A percentile compares a stretch with the other conserved stretches of the same genome.
phyloP scores from a whole-genome alignment of 163 green algal genomes.

The Botryococcus braunii region DNA sequence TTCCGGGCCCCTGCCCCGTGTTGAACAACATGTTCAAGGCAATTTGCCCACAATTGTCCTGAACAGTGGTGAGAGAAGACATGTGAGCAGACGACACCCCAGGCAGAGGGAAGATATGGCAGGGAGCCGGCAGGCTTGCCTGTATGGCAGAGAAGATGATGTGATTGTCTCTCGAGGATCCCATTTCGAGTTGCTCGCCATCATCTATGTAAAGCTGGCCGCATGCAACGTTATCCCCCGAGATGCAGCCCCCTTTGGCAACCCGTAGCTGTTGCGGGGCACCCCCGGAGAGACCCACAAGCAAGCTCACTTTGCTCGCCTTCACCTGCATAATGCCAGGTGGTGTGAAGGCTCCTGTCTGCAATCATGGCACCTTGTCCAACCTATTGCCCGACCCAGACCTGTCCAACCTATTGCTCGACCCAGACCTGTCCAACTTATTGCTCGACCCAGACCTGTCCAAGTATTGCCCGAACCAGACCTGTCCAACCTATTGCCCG shows the following conservation, averaged over 20 bases:
- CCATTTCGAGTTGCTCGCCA: constrained; percentile 6
- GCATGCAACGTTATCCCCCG: background rate
- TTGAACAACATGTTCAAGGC: too few relatives aligned
- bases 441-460: too few relatives aligned
- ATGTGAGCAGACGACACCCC: too few relatives aligned
- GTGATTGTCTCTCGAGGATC: background rate
- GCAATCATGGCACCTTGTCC: background rate
- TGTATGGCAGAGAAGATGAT: background rate
- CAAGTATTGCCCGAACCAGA: too few relatives aligned
- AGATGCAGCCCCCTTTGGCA: background rate
- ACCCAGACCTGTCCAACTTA: too few relatives aligned
- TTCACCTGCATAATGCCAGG: background rate
- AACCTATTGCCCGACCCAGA: background rate
- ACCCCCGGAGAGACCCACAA: background rate
- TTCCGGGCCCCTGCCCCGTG: too few relatives aligned
- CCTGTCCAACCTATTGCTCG: too few relatives aligned
- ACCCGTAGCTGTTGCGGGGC: background rate
- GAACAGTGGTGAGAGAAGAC: too few relatives aligned
- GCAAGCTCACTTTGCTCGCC: background rate
- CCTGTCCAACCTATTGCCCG: background rate
- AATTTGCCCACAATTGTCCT: too few relatives aligned
- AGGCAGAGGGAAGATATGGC: too few relatives aligned
- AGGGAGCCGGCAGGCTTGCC: too few relatives aligned
- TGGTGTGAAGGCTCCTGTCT: background rate
- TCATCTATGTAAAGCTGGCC: constrained; percentile 6